These are phyloP conservation scores for Termitomyces eurrhizus DNA, from an alignment of 768 basidiomycete species.

Conservation along the genomic window DNA sequence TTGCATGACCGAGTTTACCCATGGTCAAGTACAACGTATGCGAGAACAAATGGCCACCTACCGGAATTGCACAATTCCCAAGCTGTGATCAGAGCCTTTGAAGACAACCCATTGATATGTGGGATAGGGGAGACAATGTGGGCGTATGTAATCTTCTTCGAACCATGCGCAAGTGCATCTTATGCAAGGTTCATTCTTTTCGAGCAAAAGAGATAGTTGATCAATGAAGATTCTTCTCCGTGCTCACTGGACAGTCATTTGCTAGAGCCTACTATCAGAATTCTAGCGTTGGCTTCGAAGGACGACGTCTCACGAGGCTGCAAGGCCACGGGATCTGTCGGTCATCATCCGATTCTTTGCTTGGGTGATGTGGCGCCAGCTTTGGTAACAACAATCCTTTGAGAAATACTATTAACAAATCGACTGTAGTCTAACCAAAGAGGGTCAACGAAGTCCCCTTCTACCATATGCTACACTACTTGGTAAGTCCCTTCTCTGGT, in stretches of 20 bases:
- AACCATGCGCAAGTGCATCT: neutral
- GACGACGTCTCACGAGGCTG: neutral
- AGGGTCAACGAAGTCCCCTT: neutral
- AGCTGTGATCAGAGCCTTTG: neutral
- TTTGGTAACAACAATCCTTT: neutral
- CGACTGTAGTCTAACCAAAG: neutral
- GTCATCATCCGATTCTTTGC: neutral
- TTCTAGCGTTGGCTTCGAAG: neutral
- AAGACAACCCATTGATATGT: neutral
- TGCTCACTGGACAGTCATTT: neutral
- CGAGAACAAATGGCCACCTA: slow-evolving; percentile 24
- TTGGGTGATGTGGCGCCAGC: neutral
- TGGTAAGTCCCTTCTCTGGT: neutral
- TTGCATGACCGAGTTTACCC: slow-evolving; percentile 45
- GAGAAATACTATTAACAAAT: neutral
- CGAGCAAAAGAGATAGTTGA: too few species aligned
- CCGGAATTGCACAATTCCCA: neutral
- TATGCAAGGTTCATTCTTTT: neutral
- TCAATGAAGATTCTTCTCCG: neutral
- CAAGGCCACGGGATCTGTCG: neutral
- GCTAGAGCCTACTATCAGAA: neutral
- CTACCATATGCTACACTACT: neutral
- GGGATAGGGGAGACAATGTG: neutral
- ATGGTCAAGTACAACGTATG: slow-evolving; percentile 39
- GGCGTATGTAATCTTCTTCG: neutral